These are phyloP conservation scores for Diutina rugosa DNA, from an alignment of 1,139 yeast species.

Conservation along the genomic window DNA sequence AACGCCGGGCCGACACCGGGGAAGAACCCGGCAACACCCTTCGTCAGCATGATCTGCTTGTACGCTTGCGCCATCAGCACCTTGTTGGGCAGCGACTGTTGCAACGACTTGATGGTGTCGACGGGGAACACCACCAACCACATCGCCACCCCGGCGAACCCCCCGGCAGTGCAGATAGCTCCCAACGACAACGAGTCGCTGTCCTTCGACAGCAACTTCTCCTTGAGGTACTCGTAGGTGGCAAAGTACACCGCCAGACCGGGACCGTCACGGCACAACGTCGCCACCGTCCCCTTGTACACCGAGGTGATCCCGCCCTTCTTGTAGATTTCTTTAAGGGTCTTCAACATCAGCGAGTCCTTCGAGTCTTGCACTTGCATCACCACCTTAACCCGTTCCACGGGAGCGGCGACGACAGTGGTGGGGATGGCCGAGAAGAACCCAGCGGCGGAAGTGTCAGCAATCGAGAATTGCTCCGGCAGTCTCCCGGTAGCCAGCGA, in stretches of 20 bases:
- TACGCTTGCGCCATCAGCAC: conserved; percentile 59
- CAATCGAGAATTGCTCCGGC: conserved; percentile 39
- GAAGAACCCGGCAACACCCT: conserved; percentile 88
- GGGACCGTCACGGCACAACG: conserved; percentile 94
- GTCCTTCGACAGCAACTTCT: conserved; percentile 37
- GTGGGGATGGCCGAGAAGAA: conserved; percentile 92
- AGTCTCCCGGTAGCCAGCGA: conserved; percentile 25
- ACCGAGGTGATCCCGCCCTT: conserved; percentile 80
- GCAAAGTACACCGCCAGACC: conserved; percentile 97
- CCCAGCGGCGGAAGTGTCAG: conserved; percentile 85
- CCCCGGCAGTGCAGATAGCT: conserved; percentile 85
- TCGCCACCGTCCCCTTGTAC: conserved; percentile 85
- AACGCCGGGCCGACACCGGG: conserved; percentile 97
- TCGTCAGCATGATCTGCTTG: conserved; percentile 44
- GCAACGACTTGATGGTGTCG: conserved; percentile 85
- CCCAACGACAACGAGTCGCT: conserved; percentile 40
- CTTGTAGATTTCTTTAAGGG: conserved; percentile 55
- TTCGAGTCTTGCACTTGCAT: conserved; percentile 60
- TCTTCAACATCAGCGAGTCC: conserved; percentile 41
- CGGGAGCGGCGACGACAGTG: conserved; percentile 91
- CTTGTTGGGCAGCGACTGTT: conserved; percentile 52
- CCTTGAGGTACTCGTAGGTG: conserved; percentile 76
- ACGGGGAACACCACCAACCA: conserved; percentile 95
- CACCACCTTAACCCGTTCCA: conserved; percentile 90
- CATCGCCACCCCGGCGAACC: conserved; percentile 92